phyloP scores from a whole-genome alignment of 352 stramenopile genomes.

The Globisporangium emineosum region DNA sequence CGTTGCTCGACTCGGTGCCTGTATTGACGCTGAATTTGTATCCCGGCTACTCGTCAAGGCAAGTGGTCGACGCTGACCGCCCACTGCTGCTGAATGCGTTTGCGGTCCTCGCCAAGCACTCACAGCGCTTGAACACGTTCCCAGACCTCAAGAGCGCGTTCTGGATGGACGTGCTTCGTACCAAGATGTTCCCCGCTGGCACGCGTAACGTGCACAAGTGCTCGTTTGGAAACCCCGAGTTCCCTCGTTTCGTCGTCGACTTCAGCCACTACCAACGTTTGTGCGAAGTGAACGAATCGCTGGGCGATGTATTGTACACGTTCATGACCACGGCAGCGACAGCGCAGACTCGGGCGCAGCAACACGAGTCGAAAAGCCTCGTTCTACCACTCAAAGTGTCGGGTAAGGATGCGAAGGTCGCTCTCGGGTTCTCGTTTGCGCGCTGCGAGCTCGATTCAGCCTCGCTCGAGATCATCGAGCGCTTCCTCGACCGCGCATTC shows the following conservation, averaged over 20 bases:
- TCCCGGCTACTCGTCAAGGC: background rate
- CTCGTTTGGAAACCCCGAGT: background rate
- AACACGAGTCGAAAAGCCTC: background rate
- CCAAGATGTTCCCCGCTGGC: background rate
- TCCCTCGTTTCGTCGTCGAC: background rate
- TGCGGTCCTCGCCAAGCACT: background rate
- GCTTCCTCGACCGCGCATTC: slow-evolving; percentile 2
- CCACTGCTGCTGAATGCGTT: background rate
- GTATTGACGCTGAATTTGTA: background rate
- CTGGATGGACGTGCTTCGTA: slow-evolving; percentile 6
- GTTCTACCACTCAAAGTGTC: no score
- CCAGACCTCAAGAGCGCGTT: slow-evolving; percentile 7
- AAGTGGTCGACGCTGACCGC: background rate
- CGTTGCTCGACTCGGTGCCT: background rate
- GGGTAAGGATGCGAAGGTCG: background rate
- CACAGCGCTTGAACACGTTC: background rate
- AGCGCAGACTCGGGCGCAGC: background rate
- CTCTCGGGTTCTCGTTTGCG: background rate
- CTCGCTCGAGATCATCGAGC: slow-evolving; percentile 8
- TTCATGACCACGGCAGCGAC: background rate
- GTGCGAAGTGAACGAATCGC: background rate
- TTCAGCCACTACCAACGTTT: background rate
- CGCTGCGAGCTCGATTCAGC: background rate
- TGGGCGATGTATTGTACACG: background rate
- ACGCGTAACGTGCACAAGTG: background rate